These are phyloP conservation scores for Extremus antarcticus DNA, from an alignment of 495 filamentous ascomycete species.

Conservation along the genomic window DNA sequence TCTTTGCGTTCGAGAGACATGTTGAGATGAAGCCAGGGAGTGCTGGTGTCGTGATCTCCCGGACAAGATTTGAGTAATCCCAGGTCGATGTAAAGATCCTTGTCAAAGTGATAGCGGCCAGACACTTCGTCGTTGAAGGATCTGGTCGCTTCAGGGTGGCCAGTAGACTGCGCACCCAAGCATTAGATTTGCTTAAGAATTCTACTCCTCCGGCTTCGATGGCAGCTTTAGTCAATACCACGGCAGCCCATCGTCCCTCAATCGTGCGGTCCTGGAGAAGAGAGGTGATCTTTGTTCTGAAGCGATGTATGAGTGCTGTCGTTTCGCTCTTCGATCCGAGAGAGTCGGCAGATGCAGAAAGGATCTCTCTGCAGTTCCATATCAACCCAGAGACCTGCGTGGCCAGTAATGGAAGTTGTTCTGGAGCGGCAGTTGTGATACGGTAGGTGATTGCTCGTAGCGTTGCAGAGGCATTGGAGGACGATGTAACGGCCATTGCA, in stretches of 20 bases:
- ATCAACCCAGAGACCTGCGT: conserved; percentile 23
- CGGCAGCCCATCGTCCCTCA: conserved; percentile 64
- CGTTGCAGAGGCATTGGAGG: neutral
- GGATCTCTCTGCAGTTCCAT: conserved; percentile 24
- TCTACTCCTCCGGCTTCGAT: conserved; percentile 76
- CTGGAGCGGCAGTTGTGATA: conserved; percentile 24
- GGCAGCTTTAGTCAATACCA: conserved; percentile 66
- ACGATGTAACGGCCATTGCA: neutral
- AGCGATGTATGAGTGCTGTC: conserved; percentile 57
- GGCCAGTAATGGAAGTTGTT: conserved; percentile 25
- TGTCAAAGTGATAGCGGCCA: conserved; percentile 63
- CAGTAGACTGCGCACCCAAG: conserved; percentile 65
- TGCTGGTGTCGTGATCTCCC: conserved; percentile 78
- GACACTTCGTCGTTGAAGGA: conserved; percentile 56
- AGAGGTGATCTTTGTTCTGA: conserved; percentile 65
- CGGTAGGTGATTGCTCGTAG: conserved; percentile 28
- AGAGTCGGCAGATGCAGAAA: conserved; percentile 19
- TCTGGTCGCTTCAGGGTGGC: conserved; percentile 61
- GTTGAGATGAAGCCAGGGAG: conserved; percentile 61
- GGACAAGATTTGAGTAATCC: conserved; percentile 66
- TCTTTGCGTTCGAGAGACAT: conserved; percentile 45
- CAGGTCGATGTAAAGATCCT: conserved; percentile 74
- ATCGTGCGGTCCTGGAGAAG: conserved; percentile 60
- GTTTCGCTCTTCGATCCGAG: conserved; percentile 41
- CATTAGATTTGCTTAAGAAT: conserved; percentile 52